Base-by-base conservation (phyloP, 352 stramenopile genomes). In the Pythium monospermum region DNA sequence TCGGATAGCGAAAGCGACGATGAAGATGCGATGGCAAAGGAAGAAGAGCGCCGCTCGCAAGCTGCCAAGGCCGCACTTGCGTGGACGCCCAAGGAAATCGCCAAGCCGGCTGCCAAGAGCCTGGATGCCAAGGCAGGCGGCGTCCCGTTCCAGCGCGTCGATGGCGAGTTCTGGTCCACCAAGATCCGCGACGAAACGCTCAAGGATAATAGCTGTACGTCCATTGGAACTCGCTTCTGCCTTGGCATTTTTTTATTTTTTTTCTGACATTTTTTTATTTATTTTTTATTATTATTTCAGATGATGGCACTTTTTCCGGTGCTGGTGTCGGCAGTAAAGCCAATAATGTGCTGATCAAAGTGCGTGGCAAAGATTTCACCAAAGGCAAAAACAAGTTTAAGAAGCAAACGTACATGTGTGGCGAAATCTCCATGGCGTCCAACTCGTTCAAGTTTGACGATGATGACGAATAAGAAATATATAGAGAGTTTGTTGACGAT, bases 311-410 rank as follows among this genome's bases (percentile, higher is more conserved):
- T 12, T 99, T 99, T 69, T 96, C 96, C 36, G 72, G 67, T 23
- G 64, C 89, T 8, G 97, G 97, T 32, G 99, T 98, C 52, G 97
- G 97, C 37, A 85, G 87, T 51, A 98, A 98, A 69, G 97, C 97
- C 27, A 98, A 94, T 70, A 93, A 98, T 64, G 97, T 98, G 50
- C 78, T 99, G 28, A 70, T 98, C 47, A 95, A 97, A 56, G 96
- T 99, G 41, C 85, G 96, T 53, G 98, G 98, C 33, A 99, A 99
- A 73, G 96, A 99, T 70, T 99, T 99, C 66, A 96, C 95, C 41
- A 95, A 98, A 55, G 98, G 99, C 61, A 99, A 99, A 79, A 99
- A 98, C 57, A 99, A 99, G 76, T 96, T 98, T 71, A 99, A 99
- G 84, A 83, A 97, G 48, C 91, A 93, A 39, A 96, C 76, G 50